Base-by-base conservation (phyloP, 148 eudicot genomes). In the Cornus suecica region DNA sequence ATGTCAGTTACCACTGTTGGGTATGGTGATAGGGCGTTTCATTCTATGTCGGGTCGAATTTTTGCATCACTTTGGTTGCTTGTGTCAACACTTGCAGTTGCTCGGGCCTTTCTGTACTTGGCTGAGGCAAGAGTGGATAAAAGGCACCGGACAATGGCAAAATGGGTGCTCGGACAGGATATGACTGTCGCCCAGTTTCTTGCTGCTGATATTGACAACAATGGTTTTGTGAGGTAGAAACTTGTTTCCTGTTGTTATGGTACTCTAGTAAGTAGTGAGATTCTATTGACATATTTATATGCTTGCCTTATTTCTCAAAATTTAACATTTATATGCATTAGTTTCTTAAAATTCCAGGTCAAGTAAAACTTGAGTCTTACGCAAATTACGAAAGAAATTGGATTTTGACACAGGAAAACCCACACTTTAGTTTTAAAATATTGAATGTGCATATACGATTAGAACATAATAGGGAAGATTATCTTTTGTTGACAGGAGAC, bases 1-100 rank as follows among this genome's bases (percentile, higher is more conserved):
- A 92, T 92, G 97, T 95, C 99, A 0, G 99, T 92, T 28, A 95
- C 99, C 1, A 95, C 99, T 0, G 99, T 95, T 65, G 99, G 99
- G 9, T 95, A 95, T 83, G 99, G 99, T 78, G 99, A 95, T 54
- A 71, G 83, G 80, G 96, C 99, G 2, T 95, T 95, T 74, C 79
- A 58, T 7, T 87, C 99, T 32, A 16, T 92, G 88, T 13, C 83
- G 20, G 99, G 99, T 28, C 88, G 99, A 32, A n/a, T 86, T 24
- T 95, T 95, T 79, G 99, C 99, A 0, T 90, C 97, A 0, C 76
- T 95, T 81, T 95, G 99, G 99, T 80, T 95, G 87, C 97, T 95
- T 78, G 96, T 95, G 34, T 92, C 97, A 2, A 95, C 99, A 22
- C 89, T 95, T 64, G 97, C 94, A 61, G 99, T 95, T 80, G 99